phyloP scores from a whole-genome alignment of 345 rosid genomes.

The Brassica juncea region DNA sequence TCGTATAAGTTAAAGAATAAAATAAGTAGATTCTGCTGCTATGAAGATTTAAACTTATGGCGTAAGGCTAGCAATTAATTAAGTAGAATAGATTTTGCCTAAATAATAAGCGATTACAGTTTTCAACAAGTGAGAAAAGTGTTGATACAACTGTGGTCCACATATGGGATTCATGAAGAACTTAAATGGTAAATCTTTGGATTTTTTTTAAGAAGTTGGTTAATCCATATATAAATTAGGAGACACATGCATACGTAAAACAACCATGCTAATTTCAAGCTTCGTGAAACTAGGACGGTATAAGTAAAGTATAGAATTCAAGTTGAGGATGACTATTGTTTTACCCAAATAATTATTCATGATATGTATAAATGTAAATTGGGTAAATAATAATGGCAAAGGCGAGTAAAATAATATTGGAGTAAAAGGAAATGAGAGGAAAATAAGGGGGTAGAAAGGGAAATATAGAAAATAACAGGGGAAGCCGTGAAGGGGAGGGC shows the following conservation, averaged over 20 bases:
- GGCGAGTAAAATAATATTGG: background rate
- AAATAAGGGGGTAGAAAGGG: conserved; percentile 4
- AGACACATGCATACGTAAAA: too few relatives aligned
- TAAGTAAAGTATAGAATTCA: background rate
- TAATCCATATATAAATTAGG: conserved; percentile 6
- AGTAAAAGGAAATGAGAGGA: background rate
- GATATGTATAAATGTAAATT: conserved; percentile 10
- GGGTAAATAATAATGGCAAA: background rate
- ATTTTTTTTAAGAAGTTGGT: conserved; percentile 25
- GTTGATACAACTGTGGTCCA: conserved; percentile 25
- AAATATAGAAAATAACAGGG: conserved; percentile 24
- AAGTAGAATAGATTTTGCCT: conserved; percentile 16
- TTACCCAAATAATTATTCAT: too few relatives aligned
- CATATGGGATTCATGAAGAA: conserved; percentile 3
- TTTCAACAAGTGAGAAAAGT: conserved; percentile 10
- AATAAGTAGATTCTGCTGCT: conserved; percentile 24
- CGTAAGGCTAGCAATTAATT: conserved; percentile 14
- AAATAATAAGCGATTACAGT: conserved; percentile 16
- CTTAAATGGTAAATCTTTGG: conserved; percentile 17
- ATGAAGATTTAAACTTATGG: conserved; percentile 5
- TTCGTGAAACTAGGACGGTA: background rate
- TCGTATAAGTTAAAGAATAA: conserved; percentile 13
- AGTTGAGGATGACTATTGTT: background rate
- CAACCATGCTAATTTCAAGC: too few relatives aligned
- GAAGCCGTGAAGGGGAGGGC: background rate